Evolutionary conservation across 139 green algal genomes (phyloP), one percentile per base, ranked within the genome.

Genomic region (Micractinium conductrix): DNA sequence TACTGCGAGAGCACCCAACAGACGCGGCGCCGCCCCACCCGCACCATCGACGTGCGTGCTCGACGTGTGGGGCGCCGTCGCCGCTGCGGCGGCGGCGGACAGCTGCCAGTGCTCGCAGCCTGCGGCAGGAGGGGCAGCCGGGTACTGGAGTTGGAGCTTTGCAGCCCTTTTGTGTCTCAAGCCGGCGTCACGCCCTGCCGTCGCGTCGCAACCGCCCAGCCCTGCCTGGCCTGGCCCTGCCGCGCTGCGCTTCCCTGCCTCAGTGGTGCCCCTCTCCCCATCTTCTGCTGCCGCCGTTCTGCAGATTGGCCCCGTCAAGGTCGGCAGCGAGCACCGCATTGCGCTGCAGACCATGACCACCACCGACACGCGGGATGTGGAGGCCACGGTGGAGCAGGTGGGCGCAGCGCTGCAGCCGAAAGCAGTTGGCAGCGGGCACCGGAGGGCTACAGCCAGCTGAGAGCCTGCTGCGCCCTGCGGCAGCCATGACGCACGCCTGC

Each of bases 311-410:
- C 95, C 96, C 22, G 96, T 99, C 42, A 92, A 93, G 44, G 91
- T 99, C 1, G 97, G 97, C 71, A 96, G 93, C 84, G 91, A 97
- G 33, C 97, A 99, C 91, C 89, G 88, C 10, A 95, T 99, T 79
- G 94, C 94, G 1, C 88, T 97, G 71, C 97, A 99, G 89, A 99
- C 97, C 62, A 99, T 99, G 97, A 99, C 96, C 30, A 99, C 97
- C 1, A 98, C 97, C 8, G 95, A 99, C 91, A 99, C 97, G 0
- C 82, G 94, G 9, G 91, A 99, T 85, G 90, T 99, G 17, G 81
- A 94, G 69, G 91, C 80, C 7, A 99, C 97, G 19, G 97, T 99
- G 17, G 95, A 95, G 37, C 95, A 99, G 93, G 95, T 96, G 74
- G 5, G 75, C 16, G 14, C 12, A 30, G 40, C 1, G 17, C 17